Evolutionary conservation across 345 rosid species (phyloP).

Genomic region (Theobroma cacao): DNA sequence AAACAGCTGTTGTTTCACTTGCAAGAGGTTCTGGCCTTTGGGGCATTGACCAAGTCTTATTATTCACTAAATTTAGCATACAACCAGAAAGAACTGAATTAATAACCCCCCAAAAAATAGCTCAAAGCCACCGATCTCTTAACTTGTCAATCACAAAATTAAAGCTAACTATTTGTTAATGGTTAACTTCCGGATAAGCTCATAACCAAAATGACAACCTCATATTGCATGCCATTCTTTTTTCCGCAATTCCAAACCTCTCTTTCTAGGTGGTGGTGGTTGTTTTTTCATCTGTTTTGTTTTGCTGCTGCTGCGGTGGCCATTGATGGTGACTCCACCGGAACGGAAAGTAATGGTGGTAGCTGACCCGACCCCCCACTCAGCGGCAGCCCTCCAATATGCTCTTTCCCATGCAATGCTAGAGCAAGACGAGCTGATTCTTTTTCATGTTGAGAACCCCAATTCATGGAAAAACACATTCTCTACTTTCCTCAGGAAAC

Average conservation of each 20-base stretch:
- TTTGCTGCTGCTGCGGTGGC: neutral
- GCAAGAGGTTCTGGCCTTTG: neutral
- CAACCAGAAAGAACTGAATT: neutral
- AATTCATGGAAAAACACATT: constrained; percentile 44
- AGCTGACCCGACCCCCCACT: constrained; percentile 46
- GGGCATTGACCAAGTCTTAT: constrained; percentile 12
- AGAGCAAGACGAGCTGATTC: constrained; percentile 48
- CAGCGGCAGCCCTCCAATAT: constrained; percentile 55
- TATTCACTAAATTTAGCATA: constrained; percentile 5
- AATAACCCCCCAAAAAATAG: neutral
- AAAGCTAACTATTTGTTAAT: neutral
- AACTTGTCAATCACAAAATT: neutral
- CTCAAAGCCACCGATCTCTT: neutral
- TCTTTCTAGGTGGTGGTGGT: neutral
- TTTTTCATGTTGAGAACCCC: constrained; percentile 39
- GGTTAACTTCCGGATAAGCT: neutral
- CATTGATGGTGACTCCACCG: constrained; percentile 6
- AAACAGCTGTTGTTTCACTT: neutral
- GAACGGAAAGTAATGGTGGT: constrained; percentile 52
- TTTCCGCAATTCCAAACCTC: neutral
- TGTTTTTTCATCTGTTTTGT: neutral
- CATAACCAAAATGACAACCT: constrained; percentile 4
- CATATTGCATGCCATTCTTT: constrained; percentile 1
- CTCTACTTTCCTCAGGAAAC: constrained; percentile 31
- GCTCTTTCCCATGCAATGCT: constrained; percentile 50